Percentiles rank a stretch among this genome's conserved stretches.
These are phyloP conservation scores for Phlebiopsis gigantea DNA, from an alignment of 768 basidiomycete species.

Conservation along the genomic window DNA sequence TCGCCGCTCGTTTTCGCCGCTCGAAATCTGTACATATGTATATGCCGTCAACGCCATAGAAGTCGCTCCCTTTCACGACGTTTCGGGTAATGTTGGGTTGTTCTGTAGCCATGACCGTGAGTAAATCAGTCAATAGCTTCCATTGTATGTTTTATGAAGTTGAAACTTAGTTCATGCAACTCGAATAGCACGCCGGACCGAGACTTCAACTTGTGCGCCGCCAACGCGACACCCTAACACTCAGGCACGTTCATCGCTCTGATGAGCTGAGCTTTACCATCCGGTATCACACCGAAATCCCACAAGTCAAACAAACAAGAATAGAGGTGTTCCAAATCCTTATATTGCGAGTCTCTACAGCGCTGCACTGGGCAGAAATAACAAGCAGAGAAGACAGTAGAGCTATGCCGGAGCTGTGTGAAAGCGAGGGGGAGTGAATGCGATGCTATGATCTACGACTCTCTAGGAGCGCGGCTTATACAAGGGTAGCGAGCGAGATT, in stretches of 20 bases:
- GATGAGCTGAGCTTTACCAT: too few relatives aligned
- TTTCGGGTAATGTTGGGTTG: neutral
- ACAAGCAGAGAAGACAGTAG: neutral
- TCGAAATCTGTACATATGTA: constrained; percentile 1
- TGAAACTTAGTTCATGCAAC: too few relatives aligned
- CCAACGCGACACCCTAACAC: too few relatives aligned
- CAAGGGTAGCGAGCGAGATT: constrained; percentile 54
- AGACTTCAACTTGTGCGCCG: too few relatives aligned
- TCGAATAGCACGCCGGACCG: too few relatives aligned
- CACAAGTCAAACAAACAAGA: neutral
- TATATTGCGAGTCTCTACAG: constrained; percentile 3
- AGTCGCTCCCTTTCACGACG: neutral
- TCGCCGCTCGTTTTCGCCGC: neutral
- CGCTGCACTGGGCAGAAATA: constrained; percentile 4
- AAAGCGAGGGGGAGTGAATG: neutral
- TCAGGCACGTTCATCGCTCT: too few relatives aligned
- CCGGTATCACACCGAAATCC: too few relatives aligned
- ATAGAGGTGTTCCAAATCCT: constrained; percentile 2
- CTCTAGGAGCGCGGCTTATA: constrained; percentile 18
- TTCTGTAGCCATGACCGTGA: neutral
- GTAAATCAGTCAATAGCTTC: neutral
- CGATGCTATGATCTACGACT: neutral
- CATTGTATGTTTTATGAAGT: neutral
- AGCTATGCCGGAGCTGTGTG: neutral
- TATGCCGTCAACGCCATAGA: neutral